Evolutionary conservation across 169 alveolate species (phyloP).

Genomic region (Plasmodium falciparum): DNA sequence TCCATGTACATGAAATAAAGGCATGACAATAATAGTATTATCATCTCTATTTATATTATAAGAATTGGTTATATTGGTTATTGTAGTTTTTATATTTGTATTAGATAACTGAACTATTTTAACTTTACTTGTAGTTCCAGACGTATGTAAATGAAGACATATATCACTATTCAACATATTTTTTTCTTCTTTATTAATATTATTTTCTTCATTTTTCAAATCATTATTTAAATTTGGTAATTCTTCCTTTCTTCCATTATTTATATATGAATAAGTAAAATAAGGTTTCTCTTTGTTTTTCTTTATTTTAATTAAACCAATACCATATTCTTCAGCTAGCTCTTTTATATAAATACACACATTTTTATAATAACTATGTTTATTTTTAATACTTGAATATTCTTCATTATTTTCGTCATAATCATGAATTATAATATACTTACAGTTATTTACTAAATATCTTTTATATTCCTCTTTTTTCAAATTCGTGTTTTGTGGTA

Average conservation of each 20-base stretch:
- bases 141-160: conserved; percentile 66
- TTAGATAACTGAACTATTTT: conserved; percentile 72
- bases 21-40: conserved; percentile 68
- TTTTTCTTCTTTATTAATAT: not conserved
- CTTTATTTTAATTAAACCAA: conserved; percentile 56
- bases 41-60: conserved; percentile 54
- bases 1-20: conserved; percentile 75
- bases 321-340: conserved; percentile 24
- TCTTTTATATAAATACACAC: conserved; percentile 43
- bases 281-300: conserved; percentile 45
- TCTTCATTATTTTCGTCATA: conserved; percentile 46
- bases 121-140: conserved; percentile 74
- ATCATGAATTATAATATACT: conserved; percentile 74
- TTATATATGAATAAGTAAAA: conserved; percentile 47
- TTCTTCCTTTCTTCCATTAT: not conserved
- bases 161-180: conserved; percentile 6
- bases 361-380: conserved; percentile 67
- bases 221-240: not conserved
- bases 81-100: conserved; percentile 65
- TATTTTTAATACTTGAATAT: conserved; percentile 31
- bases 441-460: conserved; percentile 53
- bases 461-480: conserved; percentile 62
- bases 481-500: conserved; percentile 66
- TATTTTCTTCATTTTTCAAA: not conserved
- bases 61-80: conserved; percentile 26